phyloP scores from a whole-genome alignment of 257 asterid genomes.

The Nicotiana noctiflora region DNA sequence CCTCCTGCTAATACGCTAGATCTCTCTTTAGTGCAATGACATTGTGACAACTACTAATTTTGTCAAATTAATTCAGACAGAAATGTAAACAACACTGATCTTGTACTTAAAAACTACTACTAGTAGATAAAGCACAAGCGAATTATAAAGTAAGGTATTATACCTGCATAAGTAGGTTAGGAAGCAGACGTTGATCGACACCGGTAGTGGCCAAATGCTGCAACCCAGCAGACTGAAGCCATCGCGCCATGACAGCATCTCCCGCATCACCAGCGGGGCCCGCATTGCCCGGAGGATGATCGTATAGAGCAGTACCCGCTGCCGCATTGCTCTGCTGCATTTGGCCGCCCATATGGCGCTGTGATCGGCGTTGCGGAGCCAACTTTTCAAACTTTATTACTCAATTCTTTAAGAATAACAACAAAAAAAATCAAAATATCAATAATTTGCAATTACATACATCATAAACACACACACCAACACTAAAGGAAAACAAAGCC shows the following conservation, averaged over 20 bases:
- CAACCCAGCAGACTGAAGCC: constrained; percentile 99
- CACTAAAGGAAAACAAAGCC: not conserved
- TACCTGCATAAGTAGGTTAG: constrained; percentile 86
- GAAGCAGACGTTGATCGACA: constrained; percentile 69
- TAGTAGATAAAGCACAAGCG: not conserved
- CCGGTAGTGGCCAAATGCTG: constrained; percentile 97
- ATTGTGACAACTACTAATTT: not conserved
- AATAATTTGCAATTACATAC: constrained; percentile 10
- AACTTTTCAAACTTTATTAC: constrained; percentile 63
- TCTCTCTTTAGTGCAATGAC: not conserved
- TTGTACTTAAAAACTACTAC: not conserved
- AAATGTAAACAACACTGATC: not conserved
- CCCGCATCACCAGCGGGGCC: constrained; percentile 81
- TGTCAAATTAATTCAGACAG: not conserved
- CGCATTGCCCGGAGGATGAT: constrained; percentile 68
- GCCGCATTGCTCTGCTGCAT: constrained; percentile 96
- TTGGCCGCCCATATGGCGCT: constrained; percentile 99
- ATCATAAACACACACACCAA: not conserved
- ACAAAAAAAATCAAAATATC: not conserved
- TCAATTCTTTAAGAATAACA: constrained; percentile 16
- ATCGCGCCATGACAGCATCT: constrained; percentile 97
- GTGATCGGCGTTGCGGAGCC: constrained; percentile 99
- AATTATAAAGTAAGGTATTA: not conserved
- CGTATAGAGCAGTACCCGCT: constrained; percentile 76
- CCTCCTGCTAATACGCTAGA: not conserved